Base-by-base conservation (phyloP, 352 stramenopile genomes). In the Phytophthora chlamydospora region DNA sequence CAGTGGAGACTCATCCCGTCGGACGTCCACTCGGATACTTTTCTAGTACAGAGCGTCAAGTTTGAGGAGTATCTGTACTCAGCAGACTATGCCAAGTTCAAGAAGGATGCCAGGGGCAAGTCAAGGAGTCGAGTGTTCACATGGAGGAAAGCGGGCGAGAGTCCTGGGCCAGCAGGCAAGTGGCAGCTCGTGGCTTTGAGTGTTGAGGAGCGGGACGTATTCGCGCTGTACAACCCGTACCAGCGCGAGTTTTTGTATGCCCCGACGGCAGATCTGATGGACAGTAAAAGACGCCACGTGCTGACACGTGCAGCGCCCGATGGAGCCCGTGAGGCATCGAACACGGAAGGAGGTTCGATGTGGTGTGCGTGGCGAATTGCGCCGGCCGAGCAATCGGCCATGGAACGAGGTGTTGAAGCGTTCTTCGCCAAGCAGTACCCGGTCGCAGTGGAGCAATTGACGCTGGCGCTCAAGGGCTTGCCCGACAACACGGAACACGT, bases 191-290 rank as follows among this genome's bases (percentile, higher is more conserved):
- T 90, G 17, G 53, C 72, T 1, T 52, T 88, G 42, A 75, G 78
- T 51, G 48, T 52, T 6, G 50, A 66, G 9, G 63, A 76, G 43
- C 66, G 80, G 34, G 80, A 92, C 51, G 68, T 86, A 19, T 92
- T 89, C 68, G 80, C 76, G 11, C 52, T 92, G 3, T 92, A 92
- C 55, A 92, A 92, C 55, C 73, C 78, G 21, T 88, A 92, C 60
- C 78, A 89, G 38, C 77, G 81, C 14, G 76, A 90, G 63, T 90
- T 85, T 68, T 64, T 92, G 38, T 89, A 89, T 53, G 69, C 80
- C 34, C 76, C 83, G 1, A 70, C 44, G 5, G 73, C 73, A 13
- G 67, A 81, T 44, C n/a, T 81, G 42, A 76, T 85, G 56, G 83
- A 92, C 39, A 60, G 52, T 38, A 71, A 89, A 6, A 67, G 83